phyloP scores from a whole-genome alignment of 495 filamentous ascomycete genomes.

The Lasiosphaeria hispida region DNA sequence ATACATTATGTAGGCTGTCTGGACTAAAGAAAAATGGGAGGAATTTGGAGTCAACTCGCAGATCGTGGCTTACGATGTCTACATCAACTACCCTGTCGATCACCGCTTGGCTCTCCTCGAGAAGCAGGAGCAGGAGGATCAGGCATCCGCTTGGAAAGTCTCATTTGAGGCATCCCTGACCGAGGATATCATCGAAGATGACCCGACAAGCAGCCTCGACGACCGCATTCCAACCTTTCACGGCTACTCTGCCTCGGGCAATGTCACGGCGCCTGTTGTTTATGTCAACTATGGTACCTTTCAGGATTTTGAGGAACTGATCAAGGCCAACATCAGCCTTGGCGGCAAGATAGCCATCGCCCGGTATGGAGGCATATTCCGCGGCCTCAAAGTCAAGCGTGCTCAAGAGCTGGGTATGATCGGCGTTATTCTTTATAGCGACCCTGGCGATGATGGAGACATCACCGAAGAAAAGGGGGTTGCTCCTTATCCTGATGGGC shows the following conservation, averaged over 20 bases:
- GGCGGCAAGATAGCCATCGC: slow-evolving; percentile 82
- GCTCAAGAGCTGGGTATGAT: slow-evolving; percentile 92
- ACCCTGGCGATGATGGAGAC: slow-evolving; percentile 86
- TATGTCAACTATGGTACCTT: slow-evolving; percentile 89
- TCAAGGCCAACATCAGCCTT: slow-evolving; percentile 70
- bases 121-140: slow-evolving; percentile 50
- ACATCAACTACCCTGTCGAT: slow-evolving; percentile 83
- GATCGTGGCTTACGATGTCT: slow-evolving; percentile 82
- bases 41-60: slow-evolving; percentile 73
- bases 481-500: slow-evolving; percentile 78
- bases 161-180: slow-evolving; percentile 76
- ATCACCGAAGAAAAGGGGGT: slow-evolving; percentile 79
- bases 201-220: slow-evolving; percentile 67
- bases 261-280: slow-evolving; percentile 76
- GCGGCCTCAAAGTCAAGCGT: slow-evolving; percentile 88
- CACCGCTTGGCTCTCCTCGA: slow-evolving; percentile 77
- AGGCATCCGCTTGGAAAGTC: slow-evolving; percentile 52
- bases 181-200: slow-evolving; percentile 85
- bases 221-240: slow-evolving; percentile 90
- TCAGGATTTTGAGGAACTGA: slow-evolving; percentile 79
- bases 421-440: slow-evolving; percentile 78
- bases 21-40: slow-evolving; percentile 83
- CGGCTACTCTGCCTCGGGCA: slow-evolving; percentile 88
- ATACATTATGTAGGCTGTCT: slow-evolving; percentile 61
- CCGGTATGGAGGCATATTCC: slow-evolving; percentile 84